These are phyloP conservation scores for Plantago ovata DNA, from an alignment of 257 asterid species.

Conservation along the genomic window DNA sequence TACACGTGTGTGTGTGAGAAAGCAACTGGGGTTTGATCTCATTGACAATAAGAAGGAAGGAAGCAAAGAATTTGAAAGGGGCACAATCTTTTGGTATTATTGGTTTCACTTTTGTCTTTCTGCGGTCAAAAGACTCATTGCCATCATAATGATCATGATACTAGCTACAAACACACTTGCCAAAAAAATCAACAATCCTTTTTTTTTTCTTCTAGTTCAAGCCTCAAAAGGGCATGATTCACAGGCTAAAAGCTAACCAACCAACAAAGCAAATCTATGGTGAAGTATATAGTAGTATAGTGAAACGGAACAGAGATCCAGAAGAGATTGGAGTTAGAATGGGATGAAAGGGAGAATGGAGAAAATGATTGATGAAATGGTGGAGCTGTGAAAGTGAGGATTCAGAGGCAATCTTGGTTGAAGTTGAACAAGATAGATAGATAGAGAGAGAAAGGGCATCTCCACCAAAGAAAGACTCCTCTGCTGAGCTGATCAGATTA, in stretches of 20 bases:
- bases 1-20: slow-evolving; percentile 29
- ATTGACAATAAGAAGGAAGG: slow-evolving; percentile 51
- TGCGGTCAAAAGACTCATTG: slow-evolving; percentile 55
- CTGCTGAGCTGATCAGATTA: slow-evolving; percentile 18
- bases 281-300: slow-evolving; percentile 24
- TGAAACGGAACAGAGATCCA: too few relatives aligned
- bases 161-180: slow-evolving; percentile 46
- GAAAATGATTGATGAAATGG: slow-evolving; percentile 21
- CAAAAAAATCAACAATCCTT: slow-evolving; percentile 32
- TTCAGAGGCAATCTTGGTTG: slow-evolving; percentile 15
- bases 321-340: slow-evolving; percentile 21
- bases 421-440: neutral
- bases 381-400: slow-evolving; percentile 27
- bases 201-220: slow-evolving; percentile 25
- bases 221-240: slow-evolving; percentile 33
- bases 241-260: slow-evolving; percentile 10
- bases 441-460: slow-evolving; percentile 44
- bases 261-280: slow-evolving; percentile 15
- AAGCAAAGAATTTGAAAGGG: neutral
- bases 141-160: slow-evolving; percentile 43
- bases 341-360: slow-evolving; percentile 15
- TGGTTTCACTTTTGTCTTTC: slow-evolving; percentile 39
- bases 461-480: slow-evolving; percentile 22
- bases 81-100: slow-evolving; percentile 22
- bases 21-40: slow-evolving; percentile 31